Conservation (phyloP, 345 rosid genomes). For the Orychophragmus violaceus region DNA sequence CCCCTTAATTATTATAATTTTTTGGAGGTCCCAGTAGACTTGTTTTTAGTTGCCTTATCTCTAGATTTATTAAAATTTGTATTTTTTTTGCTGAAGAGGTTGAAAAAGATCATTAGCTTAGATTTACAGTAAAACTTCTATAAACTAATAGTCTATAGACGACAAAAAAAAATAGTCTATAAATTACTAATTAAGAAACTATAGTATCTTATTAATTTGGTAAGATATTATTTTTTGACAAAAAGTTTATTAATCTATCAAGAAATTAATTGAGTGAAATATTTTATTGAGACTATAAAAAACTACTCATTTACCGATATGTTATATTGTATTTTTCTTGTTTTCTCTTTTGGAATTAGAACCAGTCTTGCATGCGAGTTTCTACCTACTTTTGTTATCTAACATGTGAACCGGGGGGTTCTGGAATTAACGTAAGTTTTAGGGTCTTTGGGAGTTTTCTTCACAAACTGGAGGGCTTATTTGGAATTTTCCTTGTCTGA, state of each 20-base stretch:
- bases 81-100: not conserved
- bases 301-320: too few species aligned
- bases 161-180: too few species aligned
- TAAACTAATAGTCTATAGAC: too few species aligned
- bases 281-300: too few species aligned
- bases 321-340: too few species aligned
- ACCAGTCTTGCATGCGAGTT: constrained; percentile 2
- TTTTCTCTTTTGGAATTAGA: not conserved
- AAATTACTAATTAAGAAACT: too few species aligned
- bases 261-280: too few species aligned
- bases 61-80: not conserved
- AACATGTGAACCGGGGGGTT: not conserved
- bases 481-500: not conserved
- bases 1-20: not conserved
- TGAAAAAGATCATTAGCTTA: not conserved
- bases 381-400: constrained; percentile 1
- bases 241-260: too few species aligned
- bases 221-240: too few species aligned
- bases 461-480: not conserved
- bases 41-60: constrained; percentile 15
- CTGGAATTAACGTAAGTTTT: not conserved
- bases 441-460: not conserved
- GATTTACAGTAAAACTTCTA: too few species aligned
- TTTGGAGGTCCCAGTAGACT: constrained; percentile 15
- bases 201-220: too few species aligned